These are phyloP conservation scores for Penicillium digitatum DNA, from an alignment of 2,329 filamentous ascomycete genomes.

Conservation along the genomic window DNA sequence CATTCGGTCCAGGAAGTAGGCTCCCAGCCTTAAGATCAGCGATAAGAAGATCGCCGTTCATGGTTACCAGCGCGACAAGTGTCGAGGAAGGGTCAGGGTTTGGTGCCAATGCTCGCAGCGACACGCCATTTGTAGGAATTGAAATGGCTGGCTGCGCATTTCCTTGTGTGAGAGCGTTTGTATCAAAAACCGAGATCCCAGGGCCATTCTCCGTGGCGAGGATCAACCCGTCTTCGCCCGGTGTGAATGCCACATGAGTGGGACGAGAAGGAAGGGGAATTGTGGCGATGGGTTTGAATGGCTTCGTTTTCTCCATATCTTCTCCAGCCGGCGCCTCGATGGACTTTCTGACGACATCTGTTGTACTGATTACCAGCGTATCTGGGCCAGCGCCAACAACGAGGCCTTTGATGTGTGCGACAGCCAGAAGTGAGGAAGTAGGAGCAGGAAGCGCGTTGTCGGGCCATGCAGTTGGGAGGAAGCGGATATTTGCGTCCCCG, in stretches of 20 bases:
- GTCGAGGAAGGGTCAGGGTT: slow-evolving; percentile 69
- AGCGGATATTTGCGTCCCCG: slow-evolving; percentile 75
- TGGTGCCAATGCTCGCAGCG: slow-evolving; percentile 69
- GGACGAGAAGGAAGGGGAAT: slow-evolving; percentile 70
- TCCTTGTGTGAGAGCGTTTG: slow-evolving; percentile 62
- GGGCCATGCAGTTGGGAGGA: slow-evolving; percentile 75
- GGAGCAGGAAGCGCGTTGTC: slow-evolving; percentile 63
- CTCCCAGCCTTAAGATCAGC: slow-evolving; percentile 69
- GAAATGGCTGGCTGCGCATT: slow-evolving; percentile 67
- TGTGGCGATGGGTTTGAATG: slow-evolving; percentile 69
- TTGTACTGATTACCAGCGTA: slow-evolving; percentile 69
- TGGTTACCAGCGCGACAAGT: slow-evolving; percentile 75
- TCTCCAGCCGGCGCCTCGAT: slow-evolving; percentile 59
- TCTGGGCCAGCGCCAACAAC: slow-evolving; percentile 85
- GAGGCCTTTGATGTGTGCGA: slow-evolving; percentile 75
- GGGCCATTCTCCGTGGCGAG: slow-evolving; percentile 77
- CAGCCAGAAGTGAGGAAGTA: slow-evolving; percentile 75
- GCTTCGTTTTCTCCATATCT: slow-evolving; percentile 60
- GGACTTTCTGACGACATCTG: slow-evolving; percentile 71
- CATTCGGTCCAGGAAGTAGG: slow-evolving; percentile 57
- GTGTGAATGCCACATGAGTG: slow-evolving; percentile 84
- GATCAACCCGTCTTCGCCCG: slow-evolving; percentile 81
- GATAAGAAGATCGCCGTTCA: slow-evolving; percentile 75
- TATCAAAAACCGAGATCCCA: slow-evolving; percentile 78
- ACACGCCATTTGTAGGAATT: slow-evolving; percentile 69